Evolutionary conservation across 2,329 filamentous ascomycete species (phyloP).

Genomic region (Fusarium sp.): DNA sequence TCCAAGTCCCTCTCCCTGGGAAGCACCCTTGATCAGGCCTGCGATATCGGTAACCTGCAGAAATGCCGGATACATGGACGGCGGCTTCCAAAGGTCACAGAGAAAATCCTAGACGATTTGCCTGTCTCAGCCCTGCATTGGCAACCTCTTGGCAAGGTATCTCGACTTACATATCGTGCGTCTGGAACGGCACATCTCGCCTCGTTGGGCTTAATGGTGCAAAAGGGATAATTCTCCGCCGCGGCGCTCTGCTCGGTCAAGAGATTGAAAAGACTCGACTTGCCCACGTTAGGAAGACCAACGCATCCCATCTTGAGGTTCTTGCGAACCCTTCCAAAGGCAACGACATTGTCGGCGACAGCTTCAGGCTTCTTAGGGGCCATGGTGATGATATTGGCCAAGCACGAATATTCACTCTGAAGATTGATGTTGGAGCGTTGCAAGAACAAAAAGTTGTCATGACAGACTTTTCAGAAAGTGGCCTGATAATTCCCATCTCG

Average conservation of each 20-base stretch:
- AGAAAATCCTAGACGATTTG: conserved; percentile 53
- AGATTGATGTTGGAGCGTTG: conserved; percentile 9
- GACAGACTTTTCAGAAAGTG: conserved; percentile 44
- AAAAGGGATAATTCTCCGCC: conserved; percentile 59
- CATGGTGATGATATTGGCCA: conserved; percentile 46
- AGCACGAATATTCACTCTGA: conserved; percentile 8
- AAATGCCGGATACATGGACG: conserved; percentile 57
- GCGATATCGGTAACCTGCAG: conserved; percentile 60
- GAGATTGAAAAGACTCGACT: conserved; percentile 59
- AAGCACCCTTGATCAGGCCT: conserved; percentile 58
- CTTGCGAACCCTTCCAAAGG: conserved; percentile 57
- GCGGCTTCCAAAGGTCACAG: conserved; percentile 59
- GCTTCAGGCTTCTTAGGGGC: conserved; percentile 56
- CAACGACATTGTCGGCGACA: conserved; percentile 57
- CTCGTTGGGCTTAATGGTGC: conserved; percentile 60
- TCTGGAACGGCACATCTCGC: conserved; percentile 59
- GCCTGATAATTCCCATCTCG: conserved; percentile 36
- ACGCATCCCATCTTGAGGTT: conserved; percentile 61
- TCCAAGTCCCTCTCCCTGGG: conserved; percentile 57
- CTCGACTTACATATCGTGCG: conserved; percentile 54
- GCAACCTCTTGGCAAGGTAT: background rate
- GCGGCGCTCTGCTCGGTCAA: conserved; percentile 59
- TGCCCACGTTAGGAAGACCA: conserved; percentile 58
- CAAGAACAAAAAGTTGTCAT: conserved; percentile 23
- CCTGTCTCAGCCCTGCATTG: conserved; percentile 10